Evolutionary conservation across 495 filamentous ascomycete genomes (phyloP), one percentile per base, ranked within the genome.

Genomic region (Lophiostoma macrostomum): DNA sequence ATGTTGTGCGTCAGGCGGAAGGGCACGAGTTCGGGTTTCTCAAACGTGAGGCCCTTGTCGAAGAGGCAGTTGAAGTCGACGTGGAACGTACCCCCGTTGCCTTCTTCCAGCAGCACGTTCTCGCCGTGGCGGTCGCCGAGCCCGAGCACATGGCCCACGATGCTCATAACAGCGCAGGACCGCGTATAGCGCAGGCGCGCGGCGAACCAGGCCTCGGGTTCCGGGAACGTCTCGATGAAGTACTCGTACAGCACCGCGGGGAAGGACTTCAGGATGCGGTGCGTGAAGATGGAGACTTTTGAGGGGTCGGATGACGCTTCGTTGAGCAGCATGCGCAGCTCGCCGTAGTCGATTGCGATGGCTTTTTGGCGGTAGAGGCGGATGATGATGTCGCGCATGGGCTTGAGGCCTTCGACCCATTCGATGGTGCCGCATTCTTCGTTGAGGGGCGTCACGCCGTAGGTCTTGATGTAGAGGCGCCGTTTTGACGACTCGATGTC

Each of bases 31-130:
- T 99, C 93, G 0, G 93, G 91, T 73, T 91, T 91, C 52, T 89
- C 86, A 62, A 99, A 97, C 0, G 90, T 96, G 53, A 91, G 80
- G 8, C 94, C 93, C 73, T 97, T 99, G 75, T 99, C 94, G 69
- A 99, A 99, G 18, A 99, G 85, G 71, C 93, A 99, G 71, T 99
- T 99, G 78, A 99, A 99, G 72, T 99, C 93, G 42, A 99, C 93
- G 71, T 99, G 93, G 64, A 97, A 83, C 20, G 94, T 83, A 47
- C 95, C 94, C 37, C 94, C 93, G 55, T 90, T 94, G 29, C 85
- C 84, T 76, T 96, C 89, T 68, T 97, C 90, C 40, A 97, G 87
- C 28, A 96, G 79, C 42, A 99, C 88, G 68, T 99, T 99, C 71
- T 97, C 93, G 47, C 91, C 91, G 69, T 99, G 93, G n/a, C 93